phyloP scores from a whole-genome alignment of 2,329 filamentous ascomycete genomes.

The Salinomyces thailandicus region DNA sequence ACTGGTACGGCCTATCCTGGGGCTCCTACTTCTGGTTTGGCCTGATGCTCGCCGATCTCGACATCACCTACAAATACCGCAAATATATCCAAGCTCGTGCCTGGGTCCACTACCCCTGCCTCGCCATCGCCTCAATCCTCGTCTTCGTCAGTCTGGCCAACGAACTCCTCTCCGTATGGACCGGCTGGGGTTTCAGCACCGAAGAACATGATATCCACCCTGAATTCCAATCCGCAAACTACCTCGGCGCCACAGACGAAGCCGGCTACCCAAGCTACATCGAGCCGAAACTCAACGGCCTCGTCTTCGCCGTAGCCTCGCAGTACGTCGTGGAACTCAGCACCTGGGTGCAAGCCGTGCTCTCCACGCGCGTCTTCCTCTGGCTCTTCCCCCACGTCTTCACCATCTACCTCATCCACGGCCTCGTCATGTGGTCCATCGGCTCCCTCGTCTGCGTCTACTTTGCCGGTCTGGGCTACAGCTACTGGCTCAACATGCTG shows the following conservation, averaged over 20 bases:
- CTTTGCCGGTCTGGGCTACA: constrained; percentile 23
- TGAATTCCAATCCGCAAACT: constrained; percentile 28
- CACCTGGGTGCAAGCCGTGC: constrained; percentile 30
- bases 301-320: constrained; percentile 28
- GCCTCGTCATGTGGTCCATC: constrained; percentile 36
- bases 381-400: constrained; percentile 40
- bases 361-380: constrained; percentile 32
- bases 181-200: constrained; percentile 21
- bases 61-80: constrained; percentile 37
- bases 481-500: constrained; percentile 28
- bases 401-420: constrained; percentile 41
- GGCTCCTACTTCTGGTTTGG: constrained; percentile 38
- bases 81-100: constrained; percentile 28
- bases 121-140: constrained; percentile 21
- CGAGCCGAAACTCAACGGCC: constrained; percentile 35
- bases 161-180: constrained; percentile 29
- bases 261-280: constrained; percentile 35
- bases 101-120: constrained; percentile 29
- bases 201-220: constrained; percentile 36
- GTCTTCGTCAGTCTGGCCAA: constrained; percentile 30
- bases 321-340: constrained; percentile 28
- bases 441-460: constrained; percentile 29
- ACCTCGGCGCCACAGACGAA: constrained; percentile 25
- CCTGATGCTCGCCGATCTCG: constrained; percentile 36
- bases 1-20: constrained; percentile 40